These are phyloP conservation scores for Hypomontagnella submonticulosa DNA, from an alignment of 495 filamentous ascomycete species.

Conservation along the genomic window DNA sequence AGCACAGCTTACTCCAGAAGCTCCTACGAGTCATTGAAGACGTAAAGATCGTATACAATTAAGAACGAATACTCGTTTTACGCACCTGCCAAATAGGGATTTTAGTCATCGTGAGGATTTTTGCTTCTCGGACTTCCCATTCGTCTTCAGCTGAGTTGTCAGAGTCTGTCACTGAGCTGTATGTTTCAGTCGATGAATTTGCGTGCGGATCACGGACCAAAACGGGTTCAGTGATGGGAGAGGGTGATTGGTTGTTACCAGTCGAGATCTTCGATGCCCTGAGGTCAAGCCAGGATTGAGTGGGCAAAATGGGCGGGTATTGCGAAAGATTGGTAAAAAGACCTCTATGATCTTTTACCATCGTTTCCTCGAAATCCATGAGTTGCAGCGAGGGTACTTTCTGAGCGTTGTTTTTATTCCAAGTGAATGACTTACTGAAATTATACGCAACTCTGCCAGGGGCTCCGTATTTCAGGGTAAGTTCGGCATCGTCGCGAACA, in stretches of 20 bases:
- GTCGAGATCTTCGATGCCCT: neutral
- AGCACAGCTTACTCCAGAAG: neutral
- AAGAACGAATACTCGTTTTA: neutral
- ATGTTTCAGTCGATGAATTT: too few species aligned
- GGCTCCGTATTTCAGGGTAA: slow-evolving; percentile 15
- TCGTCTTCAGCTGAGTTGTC: slow-evolving; percentile 1
- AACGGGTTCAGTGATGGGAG: slow-evolving; percentile 24
- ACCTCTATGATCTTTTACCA: neutral
- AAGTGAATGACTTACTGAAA: slow-evolving; percentile 29
- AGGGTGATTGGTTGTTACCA: neutral
- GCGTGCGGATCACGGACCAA: too few species aligned
- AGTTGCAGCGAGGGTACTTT: slow-evolving; percentile 33
- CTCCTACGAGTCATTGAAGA: neutral
- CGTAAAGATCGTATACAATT: neutral
- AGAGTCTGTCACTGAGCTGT: too few species aligned
- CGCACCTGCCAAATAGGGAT: slow-evolving; percentile 19
- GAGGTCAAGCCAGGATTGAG: slow-evolving; percentile 30
- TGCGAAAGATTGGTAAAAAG: neutral
- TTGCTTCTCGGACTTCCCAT: slow-evolving; percentile 23
- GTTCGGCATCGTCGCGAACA: slow-evolving; percentile 22
- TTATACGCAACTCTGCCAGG: slow-evolving; percentile 25
- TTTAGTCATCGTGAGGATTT: slow-evolving; percentile 15
- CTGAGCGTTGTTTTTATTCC: slow-evolving; percentile 30
- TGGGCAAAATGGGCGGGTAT: neutral
- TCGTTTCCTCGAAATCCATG: neutral